Base-by-base conservation (phyloP, 1,284 basidiomycete species). In the Tremellales sp. region DNA sequence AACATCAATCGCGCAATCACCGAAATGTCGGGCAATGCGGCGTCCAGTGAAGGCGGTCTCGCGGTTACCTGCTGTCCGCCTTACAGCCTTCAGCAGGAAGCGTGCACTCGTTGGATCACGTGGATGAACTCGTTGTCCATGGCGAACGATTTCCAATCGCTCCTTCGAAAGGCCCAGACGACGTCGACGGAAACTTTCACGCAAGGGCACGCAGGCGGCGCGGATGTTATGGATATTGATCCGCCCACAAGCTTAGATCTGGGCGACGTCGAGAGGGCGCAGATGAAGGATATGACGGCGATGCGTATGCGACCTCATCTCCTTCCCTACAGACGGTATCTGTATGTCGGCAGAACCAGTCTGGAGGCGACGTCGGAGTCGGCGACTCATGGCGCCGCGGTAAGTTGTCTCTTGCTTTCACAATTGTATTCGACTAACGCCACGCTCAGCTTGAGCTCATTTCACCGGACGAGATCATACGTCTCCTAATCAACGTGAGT, bases 341-440 rank as follows among this genome's bases (percentile, higher is more conserved):
- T 70, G 2, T 63, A 61, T 47, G 50, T 70, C 9, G 65, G 60
- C 4, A 47, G 52, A 25, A 34, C 58, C n/a, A n/a, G n/a, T n/a
- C n/a, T n/a, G n/a, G n/a, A n/a, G n/a, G n/a, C n/a, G n/a, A n/a
- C n/a, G n/a, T n/a, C n/a, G n/a, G n/a, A n/a, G n/a, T n/a, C n/a
- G n/a, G n/a, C n/a, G n/a, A n/a, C n/a, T n/a, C n/a, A n/a, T n/a
- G n/a, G n/a, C n/a, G n/a, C n/a, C n/a, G n/a, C n/a, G n/a, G n/a
- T n/a, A n/a, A n/a, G n/a, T n/a, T n/a, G n/a, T n/a, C n/a, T n/a
- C n/a, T n/a, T n/a, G n/a, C n/a, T n/a, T n/a, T n/a, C n/a, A n/a
- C n/a, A n/a, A n/a, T n/a, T n/a, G n/a, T n/a, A n/a, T n/a, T n/a
- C n/a, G n/a, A n/a, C n/a, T n/a, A n/a, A n/a, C n/a, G n/a, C n/a